phyloP scores from a whole-genome alignment of 2,329 filamentous ascomycete species.

The Ophiostoma populinum region DNA sequence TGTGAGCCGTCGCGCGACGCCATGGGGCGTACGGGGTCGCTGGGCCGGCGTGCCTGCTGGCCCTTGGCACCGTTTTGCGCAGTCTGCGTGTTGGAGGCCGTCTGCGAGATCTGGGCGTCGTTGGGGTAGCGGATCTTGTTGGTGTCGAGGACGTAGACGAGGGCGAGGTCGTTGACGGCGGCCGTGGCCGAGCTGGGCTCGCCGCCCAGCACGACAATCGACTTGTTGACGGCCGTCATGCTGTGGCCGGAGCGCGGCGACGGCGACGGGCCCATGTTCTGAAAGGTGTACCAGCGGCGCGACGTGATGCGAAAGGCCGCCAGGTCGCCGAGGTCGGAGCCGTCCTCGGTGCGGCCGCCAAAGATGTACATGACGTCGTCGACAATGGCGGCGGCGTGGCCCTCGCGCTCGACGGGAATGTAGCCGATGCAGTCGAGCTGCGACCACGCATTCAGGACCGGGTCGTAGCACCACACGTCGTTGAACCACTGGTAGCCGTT shows the following conservation, averaged over 20 bases:
- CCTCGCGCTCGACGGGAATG: constrained; percentile 84
- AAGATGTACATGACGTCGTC: constrained; percentile 99
- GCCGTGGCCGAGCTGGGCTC: constrained; percentile 80
- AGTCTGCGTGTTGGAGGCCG: constrained; percentile 8
- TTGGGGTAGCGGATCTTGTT: constrained; percentile 92
- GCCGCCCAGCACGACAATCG: constrained; percentile 79
- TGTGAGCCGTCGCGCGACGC: constrained; percentile 34
- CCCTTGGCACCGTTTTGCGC: constrained; percentile 13
- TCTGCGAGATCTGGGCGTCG: constrained; percentile 34
- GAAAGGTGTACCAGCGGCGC: constrained; percentile 94
- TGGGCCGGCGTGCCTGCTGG: constrained; percentile 16
- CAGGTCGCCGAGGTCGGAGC: constrained; percentile 78
- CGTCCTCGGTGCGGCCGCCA: constrained; percentile 86
- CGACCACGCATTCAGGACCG: constrained; percentile 63
- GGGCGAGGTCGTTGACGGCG: constrained; percentile 66
- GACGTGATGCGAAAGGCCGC: constrained; percentile 63
- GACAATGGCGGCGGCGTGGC: constrained; percentile 82
- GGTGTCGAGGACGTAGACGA: constrained; percentile 86
- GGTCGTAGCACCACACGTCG: constrained; percentile 94
- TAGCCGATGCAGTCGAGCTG: constrained; percentile 94
- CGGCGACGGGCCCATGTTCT: constrained; percentile 96
- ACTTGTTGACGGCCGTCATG: constrained; percentile 90
- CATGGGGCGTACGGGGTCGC: constrained; percentile 20
- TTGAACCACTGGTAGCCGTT: constrained; percentile 97
- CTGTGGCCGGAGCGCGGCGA: constrained; percentile 89